phyloP scores from a whole-genome alignment of 2,329 filamentous ascomycete genomes.

The Catunica adiposa region DNA sequence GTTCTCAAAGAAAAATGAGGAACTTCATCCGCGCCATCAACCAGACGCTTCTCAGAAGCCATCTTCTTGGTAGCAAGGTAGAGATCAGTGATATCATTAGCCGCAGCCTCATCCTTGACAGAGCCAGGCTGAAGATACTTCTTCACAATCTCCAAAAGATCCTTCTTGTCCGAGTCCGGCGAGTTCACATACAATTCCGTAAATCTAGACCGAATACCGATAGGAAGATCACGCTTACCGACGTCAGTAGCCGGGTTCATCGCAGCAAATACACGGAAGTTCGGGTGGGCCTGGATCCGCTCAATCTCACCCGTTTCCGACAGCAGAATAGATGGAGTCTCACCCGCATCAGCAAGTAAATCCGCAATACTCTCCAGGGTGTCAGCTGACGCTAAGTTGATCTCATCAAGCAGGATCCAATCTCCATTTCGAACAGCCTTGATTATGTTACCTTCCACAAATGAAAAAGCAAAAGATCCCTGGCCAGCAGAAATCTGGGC shows the following conservation, averaged over 20 bases:
- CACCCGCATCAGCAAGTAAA: constrained; percentile 57
- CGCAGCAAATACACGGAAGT: constrained; percentile 91
- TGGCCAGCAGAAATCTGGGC: constrained; percentile 43
- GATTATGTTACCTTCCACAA: constrained; percentile 89
- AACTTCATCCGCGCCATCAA: constrained; percentile 88
- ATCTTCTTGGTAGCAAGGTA: constrained; percentile 78
- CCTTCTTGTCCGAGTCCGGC: constrained; percentile 72
- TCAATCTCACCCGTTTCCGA: constrained; percentile 91
- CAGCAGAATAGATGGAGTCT: constrained; percentile 66
- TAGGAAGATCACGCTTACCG: constrained; percentile 83
- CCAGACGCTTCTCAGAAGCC: constrained; percentile 65
- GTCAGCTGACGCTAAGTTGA: constrained; percentile 88
- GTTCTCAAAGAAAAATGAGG: constrained; percentile 95
- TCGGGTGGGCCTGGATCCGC: constrained; percentile 70
- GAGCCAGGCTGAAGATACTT: constrained; percentile 64
- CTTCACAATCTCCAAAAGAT: constrained; percentile 73
- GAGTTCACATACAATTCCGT: constrained; percentile 90
- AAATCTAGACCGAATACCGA: constrained; percentile 78
- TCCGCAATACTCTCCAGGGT: constrained; percentile 89
- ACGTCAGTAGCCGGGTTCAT: constrained; percentile 99
- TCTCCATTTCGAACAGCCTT: constrained; percentile 92
- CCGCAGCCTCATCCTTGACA: constrained; percentile 54
- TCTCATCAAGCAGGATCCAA: constrained; percentile 93
- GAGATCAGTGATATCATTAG: constrained; percentile 66
- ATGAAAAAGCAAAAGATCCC: constrained; percentile 76